Conservation (phyloP, 805 yeast genomes). For the Blastobotrys robertii region DNA sequence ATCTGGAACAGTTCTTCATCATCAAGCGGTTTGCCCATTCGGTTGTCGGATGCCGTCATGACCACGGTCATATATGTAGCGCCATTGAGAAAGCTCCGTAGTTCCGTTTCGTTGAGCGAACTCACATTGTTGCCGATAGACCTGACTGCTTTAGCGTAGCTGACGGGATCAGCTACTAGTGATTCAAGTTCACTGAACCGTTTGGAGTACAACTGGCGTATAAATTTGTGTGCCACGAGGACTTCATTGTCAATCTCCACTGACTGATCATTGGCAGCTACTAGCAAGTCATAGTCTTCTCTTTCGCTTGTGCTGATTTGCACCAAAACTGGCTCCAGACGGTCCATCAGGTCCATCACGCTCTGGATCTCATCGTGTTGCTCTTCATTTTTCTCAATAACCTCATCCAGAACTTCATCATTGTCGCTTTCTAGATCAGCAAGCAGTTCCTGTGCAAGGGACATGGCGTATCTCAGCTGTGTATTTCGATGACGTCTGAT, state of each 20-base stretch:
- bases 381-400: slow-evolving; percentile 6
- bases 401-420: slow-evolving; percentile 9
- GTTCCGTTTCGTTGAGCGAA: slow-evolving; percentile 22
- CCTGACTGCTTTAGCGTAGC: slow-evolving; percentile 46
- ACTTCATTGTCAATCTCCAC: slow-evolving; percentile 49
- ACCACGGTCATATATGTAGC: slow-evolving; percentile 65
- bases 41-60: slow-evolving; percentile 56
- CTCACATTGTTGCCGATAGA: slow-evolving; percentile 41
- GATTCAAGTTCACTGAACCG: slow-evolving; percentile 66
- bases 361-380: slow-evolving; percentile 5
- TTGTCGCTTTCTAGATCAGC: slow-evolving; percentile 29
- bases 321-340: slow-evolving; percentile 16
- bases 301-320: slow-evolving; percentile 3
- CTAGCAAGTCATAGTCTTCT: slow-evolving; percentile 40
- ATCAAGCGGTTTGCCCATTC: slow-evolving; percentile 23
- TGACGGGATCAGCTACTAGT: slow-evolving; percentile 50
- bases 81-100: slow-evolving; percentile 38
- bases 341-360: slow-evolving; percentile 9
- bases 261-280: slow-evolving; percentile 44
- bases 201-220: slow-evolving; percentile 43
- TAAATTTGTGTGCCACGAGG: slow-evolving; percentile 35
- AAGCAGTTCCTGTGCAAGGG: slow-evolving; percentile 31
- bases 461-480: slow-evolving; percentile 18
- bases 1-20: slow-evolving; percentile 32
- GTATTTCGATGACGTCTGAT: too few relatives aligned